phyloP scores from a whole-genome alignment of 1,284 basidiomycete genomes.

The Ceratobasidium papillatum region DNA sequence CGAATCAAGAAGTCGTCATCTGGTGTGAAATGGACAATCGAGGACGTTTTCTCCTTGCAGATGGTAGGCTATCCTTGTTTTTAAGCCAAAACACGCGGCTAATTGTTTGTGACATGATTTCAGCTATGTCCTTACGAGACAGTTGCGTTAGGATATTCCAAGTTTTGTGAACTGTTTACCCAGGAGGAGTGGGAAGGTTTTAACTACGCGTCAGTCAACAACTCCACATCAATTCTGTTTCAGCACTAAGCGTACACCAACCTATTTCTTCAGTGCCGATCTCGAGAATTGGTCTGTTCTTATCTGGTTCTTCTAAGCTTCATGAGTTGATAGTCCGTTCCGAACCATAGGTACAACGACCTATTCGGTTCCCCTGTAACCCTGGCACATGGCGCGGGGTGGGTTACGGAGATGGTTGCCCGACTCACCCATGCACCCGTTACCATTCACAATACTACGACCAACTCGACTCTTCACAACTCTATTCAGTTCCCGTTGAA shows the following conservation, averaged over 20 bases:
- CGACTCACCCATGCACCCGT: conserved; percentile 62
- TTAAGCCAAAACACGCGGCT: conserved; percentile 54
- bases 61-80: conserved; percentile 2
- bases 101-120: conserved; percentile 1
- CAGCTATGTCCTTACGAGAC: conserved; percentile 75
- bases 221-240: not conserved
- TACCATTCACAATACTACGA: conserved; percentile 59
- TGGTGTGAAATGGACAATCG: conserved; percentile 73
- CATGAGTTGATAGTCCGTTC: not conserved
- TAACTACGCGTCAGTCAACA: conserved; percentile 59
- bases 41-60: conserved; percentile 78
- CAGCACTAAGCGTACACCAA: conserved; percentile 42
- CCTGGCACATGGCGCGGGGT: conserved; percentile 70
- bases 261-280: conserved; percentile 47
- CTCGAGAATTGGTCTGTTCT: conserved; percentile 61
- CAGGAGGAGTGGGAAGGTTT: conserved; percentile 72
- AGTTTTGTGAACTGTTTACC: conserved; percentile 85
- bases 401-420: conserved; percentile 64
- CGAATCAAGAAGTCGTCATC: conserved; percentile 68
- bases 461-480: conserved; percentile 65
- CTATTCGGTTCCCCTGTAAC: conserved; percentile 64
- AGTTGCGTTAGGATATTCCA: conserved; percentile 87
- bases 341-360: conserved; percentile 50
- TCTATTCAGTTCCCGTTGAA: conserved; percentile 68
- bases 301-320: not conserved